Percentiles rank a stretch among this genome's conserved stretches.
phyloP scores from a whole-genome alignment of 2,329 filamentous ascomycete species.

The Diaporthe sp. region DNA sequence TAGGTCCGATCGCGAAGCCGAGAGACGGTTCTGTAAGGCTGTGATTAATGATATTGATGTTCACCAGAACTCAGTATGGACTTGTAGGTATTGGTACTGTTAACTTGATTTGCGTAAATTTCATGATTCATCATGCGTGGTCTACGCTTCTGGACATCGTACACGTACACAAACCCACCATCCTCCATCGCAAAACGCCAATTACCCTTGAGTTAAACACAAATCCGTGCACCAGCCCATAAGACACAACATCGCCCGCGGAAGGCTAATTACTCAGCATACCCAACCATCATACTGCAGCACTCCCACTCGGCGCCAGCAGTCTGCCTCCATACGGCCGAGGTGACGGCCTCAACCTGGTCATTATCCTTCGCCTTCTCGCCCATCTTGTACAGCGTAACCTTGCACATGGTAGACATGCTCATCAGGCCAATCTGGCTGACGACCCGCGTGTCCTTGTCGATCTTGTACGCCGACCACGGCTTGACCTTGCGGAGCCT shows the following conservation, averaged over 20 bases:
- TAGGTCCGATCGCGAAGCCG: no score
- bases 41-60: background rate
- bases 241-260: background rate
- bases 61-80: background rate
- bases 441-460: slow-evolving; percentile 50
- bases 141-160: background rate
- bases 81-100: no score
- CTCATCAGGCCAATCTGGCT: slow-evolving; percentile 57
- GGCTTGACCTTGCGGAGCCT: slow-evolving; percentile 48
- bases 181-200: background rate
- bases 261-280: slow-evolving; percentile 35
- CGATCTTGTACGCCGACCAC: slow-evolving; percentile 51
- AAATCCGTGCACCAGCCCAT: background rate
- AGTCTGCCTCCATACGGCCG: slow-evolving; percentile 53
- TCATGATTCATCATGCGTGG: background rate
- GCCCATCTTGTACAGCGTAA: slow-evolving; percentile 48
- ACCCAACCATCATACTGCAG: slow-evolving; percentile 41
- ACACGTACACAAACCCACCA: background rate
- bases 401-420: slow-evolving; percentile 52
- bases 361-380: slow-evolving; percentile 46
- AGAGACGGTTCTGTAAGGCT: no score
- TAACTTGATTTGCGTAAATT: background rate
- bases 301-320: slow-evolving; percentile 55
- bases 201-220: background rate
- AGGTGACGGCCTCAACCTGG: slow-evolving; percentile 49